These are phyloP conservation scores for Fonsecaea monophora DNA, from an alignment of 2,329 filamentous ascomycete species.

Conservation along the genomic window DNA sequence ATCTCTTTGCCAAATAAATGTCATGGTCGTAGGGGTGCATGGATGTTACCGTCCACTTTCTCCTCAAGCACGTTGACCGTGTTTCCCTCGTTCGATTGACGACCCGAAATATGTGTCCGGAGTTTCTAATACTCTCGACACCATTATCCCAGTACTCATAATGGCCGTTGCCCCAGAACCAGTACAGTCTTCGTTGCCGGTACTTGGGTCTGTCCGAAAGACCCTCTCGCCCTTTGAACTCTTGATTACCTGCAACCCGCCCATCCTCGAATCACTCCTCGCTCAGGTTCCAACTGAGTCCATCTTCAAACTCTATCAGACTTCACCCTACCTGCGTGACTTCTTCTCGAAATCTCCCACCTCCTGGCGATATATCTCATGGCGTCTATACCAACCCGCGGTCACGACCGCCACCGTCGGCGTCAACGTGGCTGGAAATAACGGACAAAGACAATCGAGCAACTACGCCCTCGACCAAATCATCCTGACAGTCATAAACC, in stretches of 20 bases:
- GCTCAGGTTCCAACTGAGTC: constrained; percentile 63
- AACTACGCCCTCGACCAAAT: constrained; percentile 66
- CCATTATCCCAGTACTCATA: constrained; percentile 13
- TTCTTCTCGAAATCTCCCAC: constrained; percentile 65
- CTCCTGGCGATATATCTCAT: constrained; percentile 67
- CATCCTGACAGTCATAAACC: constrained; percentile 62
- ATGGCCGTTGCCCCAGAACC: constrained; percentile 21
- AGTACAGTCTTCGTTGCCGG: constrained; percentile 26
- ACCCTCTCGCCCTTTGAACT: constrained; percentile 59
- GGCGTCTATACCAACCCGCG: constrained; percentile 57
- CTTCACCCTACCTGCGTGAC: constrained; percentile 60
- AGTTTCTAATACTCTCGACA: constrained; percentile 1
- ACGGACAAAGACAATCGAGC: constrained; percentile 57
- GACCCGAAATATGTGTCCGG: constrained; percentile 27
- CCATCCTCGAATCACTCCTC: constrained; percentile 65
- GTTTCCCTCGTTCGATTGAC: constrained; percentile 3
- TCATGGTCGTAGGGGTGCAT: not conserved
- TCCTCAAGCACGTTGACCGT: constrained; percentile 3
- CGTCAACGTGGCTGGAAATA: constrained; percentile 39
- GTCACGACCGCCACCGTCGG: constrained; percentile 44
- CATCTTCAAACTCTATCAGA: constrained; percentile 65
- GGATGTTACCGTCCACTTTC: not conserved
- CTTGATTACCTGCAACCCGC: constrained; percentile 62
- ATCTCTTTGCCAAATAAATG: not conserved
- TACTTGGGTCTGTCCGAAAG: constrained; percentile 15